Evolutionary conservation across 129 eudicot species (phyloP).

Genomic region (Smallanthus sonchifolius): DNA sequence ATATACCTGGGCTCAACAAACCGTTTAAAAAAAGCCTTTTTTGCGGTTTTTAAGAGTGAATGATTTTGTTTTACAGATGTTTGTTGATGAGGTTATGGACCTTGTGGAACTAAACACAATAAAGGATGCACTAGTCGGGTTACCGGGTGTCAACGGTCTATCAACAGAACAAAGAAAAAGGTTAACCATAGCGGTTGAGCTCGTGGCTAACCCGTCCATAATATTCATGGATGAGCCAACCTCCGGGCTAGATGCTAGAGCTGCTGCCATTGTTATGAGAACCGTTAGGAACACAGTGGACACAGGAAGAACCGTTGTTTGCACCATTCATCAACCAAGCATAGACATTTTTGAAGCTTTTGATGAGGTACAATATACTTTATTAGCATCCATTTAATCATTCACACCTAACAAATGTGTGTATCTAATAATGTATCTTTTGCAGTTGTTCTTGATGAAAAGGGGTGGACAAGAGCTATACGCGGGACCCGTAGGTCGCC

Average conservation of each 20-base stretch:
- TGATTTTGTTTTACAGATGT: conserved; percentile 43
- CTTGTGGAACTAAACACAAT: conserved; percentile 62
- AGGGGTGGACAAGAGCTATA: conserved; percentile 80
- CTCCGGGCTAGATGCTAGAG: conserved; percentile 58
- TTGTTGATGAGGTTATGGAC: conserved; percentile 78
- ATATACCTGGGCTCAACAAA: not conserved
- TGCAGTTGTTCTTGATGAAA: conserved; percentile 78
- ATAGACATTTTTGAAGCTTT: conserved; percentile 63
- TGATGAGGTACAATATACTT: conserved; percentile 38
- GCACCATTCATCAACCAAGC: conserved; percentile 69
- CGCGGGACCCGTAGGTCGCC: conserved; percentile 80
- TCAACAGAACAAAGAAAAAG: conserved; percentile 84
- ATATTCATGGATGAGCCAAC: conserved; percentile 65
- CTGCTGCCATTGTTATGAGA: conserved; percentile 63
- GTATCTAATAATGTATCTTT: conserved; percentile 2
- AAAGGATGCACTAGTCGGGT: conserved; percentile 59
- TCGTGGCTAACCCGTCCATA: conserved; percentile 58
- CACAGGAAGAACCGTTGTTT: conserved; percentile 59
- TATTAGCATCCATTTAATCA: not conserved
- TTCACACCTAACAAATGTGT: not conserved
- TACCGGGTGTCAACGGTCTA: conserved; percentile 79
- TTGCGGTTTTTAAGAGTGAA: not conserved
- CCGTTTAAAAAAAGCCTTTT: not conserved
- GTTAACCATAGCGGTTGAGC: conserved; percentile 70
- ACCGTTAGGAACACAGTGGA: conserved; percentile 61